A percentile compares a stretch with the other conserved stretches of the same genome.
Conservation (phyloP, 345 rosid genomes). For the Carallia pectinifolia region DNA sequence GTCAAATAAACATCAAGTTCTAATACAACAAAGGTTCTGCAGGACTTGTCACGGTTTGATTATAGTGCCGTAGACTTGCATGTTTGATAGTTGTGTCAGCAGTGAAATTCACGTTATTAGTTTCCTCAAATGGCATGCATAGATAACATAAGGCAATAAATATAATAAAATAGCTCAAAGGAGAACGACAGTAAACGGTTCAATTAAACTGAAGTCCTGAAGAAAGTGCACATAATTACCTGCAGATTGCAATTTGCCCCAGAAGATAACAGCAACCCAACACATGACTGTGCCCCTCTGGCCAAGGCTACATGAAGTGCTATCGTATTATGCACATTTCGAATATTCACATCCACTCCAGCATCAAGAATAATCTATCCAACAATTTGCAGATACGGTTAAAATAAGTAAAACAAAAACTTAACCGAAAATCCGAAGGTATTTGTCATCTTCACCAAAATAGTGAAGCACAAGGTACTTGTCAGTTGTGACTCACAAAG, state of each 20-base stretch:
- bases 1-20: background rate
- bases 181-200: background rate
- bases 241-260: slow-evolving; percentile 88
- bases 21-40: no score
- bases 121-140: background rate
- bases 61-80: no score
- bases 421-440: background rate
- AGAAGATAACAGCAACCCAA: slow-evolving; percentile 75
- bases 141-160: background rate
- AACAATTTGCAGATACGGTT: slow-evolving; percentile 3
- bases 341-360: slow-evolving; percentile 91
- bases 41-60: no score
- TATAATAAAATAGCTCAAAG: background rate
- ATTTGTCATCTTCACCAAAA: background rate
- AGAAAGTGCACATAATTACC: slow-evolving; percentile 39
- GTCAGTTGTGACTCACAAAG: background rate
- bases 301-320: slow-evolving; percentile 96
- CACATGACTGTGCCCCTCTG: slow-evolving; percentile 89
- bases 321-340: slow-evolving; percentile 77
- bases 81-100: no score
- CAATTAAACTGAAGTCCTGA: slow-evolving; percentile 1
- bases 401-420: background rate
- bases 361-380: slow-evolving; percentile 82
- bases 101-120: background rate
- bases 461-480: background rate